Evolutionary conservation across 345 rosid species (phyloP).

Genomic region (Erodium maritimum): DNA sequence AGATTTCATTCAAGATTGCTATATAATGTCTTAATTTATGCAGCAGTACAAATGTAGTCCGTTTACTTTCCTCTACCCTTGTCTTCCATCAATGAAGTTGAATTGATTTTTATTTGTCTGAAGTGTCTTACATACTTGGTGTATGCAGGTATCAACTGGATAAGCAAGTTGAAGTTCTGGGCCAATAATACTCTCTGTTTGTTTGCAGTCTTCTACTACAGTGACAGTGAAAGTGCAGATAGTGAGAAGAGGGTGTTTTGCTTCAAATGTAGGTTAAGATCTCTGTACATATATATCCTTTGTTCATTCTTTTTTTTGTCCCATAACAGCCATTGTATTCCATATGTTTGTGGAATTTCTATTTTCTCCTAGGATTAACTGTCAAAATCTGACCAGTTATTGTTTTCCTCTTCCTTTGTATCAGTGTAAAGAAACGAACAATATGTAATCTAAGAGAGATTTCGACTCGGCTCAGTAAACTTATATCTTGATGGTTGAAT

Average conservation of each 20-base stretch:
- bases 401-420: background rate
- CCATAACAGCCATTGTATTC: background rate
- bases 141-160: background rate
- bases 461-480: too few species aligned
- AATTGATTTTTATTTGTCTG: background rate
- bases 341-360: background rate
- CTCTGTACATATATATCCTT: background rate
- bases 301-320: background rate
- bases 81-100: background rate
- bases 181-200: too few species aligned
- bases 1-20: background rate
- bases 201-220: background rate
- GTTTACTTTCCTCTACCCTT: background rate
- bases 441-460: background rate
- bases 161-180: too few species aligned
- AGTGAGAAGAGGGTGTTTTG: background rate
- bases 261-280: background rate
- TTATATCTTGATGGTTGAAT: too few species aligned
- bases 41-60: background rate
- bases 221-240: background rate
- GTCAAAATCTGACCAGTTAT: background rate
- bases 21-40: background rate
- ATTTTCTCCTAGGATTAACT: background rate
- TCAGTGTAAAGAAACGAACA: background rate
- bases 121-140: background rate